Conservation (phyloP, 371 early-diverging fungal genomes). For the Mortierella sp. region DNA sequence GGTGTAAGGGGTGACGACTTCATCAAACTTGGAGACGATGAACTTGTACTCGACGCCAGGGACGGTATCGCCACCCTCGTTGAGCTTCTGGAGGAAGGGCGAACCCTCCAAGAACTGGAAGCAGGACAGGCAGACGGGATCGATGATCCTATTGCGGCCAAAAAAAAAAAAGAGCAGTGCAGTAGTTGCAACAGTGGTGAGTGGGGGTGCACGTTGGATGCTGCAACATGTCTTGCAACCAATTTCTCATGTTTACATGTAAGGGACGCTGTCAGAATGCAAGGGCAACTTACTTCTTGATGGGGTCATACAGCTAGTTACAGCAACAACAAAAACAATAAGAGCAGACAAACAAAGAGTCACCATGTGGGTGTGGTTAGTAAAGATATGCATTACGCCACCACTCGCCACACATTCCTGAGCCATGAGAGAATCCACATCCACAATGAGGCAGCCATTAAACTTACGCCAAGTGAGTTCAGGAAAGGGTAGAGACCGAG, state of each 20-base stretch:
- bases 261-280: background rate
- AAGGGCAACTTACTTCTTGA: slow-evolving; percentile 24
- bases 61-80: slow-evolving; percentile 51
- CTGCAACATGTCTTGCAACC: background rate
- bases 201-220: background rate
- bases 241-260: background rate
- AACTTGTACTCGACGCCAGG: slow-evolving; percentile 50
- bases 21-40: slow-evolving; percentile 37
- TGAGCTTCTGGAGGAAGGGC: slow-evolving; percentile 30
- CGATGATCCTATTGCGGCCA: slow-evolving; percentile 8
- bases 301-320: slow-evolving; percentile 28
- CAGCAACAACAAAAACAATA: background rate
- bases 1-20: slow-evolving; percentile 51
- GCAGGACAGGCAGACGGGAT: slow-evolving; percentile 48
- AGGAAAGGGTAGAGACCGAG: slow-evolving; percentile 33
- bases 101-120: slow-evolving; percentile 42
- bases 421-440: too few species aligned
- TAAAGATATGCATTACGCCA: background rate
- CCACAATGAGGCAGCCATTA: too few species aligned
- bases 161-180: background rate
- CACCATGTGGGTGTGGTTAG: background rate
- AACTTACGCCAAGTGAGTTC: slow-evolving; percentile 26
- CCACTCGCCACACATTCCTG: background rate
- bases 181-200: too few species aligned
- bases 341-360: background rate